Evolutionary conservation across 2,329 filamentous ascomycete genomes (phyloP), one percentile per base, ranked within the genome.

Genomic region (Penicillium sp.): DNA sequence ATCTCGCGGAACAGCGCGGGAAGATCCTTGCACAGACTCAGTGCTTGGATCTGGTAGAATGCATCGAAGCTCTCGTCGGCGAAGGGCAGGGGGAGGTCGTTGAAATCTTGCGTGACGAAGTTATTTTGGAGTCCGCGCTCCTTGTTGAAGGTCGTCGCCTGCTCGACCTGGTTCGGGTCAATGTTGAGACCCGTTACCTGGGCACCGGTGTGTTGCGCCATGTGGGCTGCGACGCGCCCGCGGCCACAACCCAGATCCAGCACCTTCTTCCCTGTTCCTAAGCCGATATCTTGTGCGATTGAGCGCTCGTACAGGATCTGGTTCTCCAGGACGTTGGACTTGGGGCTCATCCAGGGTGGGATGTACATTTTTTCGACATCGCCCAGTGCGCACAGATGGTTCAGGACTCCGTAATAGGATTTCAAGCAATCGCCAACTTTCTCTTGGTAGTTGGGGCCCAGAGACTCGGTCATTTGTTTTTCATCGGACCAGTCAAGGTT

Each of bases 291-390:
- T 21, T 72, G 71, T 15, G 80, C 79, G 50, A 83, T 75, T 10
- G 79, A 78, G 65, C 81, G 78, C 68, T 84, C 81, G 62, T 81
- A 82, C 15, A 83, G 74, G 47, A 83, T 72, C 69, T 84, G 81
- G 62, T 83, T 83, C 62, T 82, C 81, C 12, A 78, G 69, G 0
- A 82, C 79, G 1, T 75, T 79, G 6, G 78, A 78, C 58, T 78
- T 77, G 63, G 74, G 76, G 68, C 81, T 80, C 80, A 83, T 81
- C 51, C 80, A 75, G 2, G 81, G 81, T 13, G 81, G 81, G 54
- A 83, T 83, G 67, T 83, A 84, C 81, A 84, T 84, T 70, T 83
- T 83, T 66, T 83, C 81, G n/a, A 83, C 81, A 43, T 82, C 80
- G 35, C 81, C 81, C 12, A 83, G 75, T 27, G 81, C 81, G 67